These are phyloP conservation scores for Quercus lobata DNA, from an alignment of 331 rosid species.

Conservation along the genomic window DNA sequence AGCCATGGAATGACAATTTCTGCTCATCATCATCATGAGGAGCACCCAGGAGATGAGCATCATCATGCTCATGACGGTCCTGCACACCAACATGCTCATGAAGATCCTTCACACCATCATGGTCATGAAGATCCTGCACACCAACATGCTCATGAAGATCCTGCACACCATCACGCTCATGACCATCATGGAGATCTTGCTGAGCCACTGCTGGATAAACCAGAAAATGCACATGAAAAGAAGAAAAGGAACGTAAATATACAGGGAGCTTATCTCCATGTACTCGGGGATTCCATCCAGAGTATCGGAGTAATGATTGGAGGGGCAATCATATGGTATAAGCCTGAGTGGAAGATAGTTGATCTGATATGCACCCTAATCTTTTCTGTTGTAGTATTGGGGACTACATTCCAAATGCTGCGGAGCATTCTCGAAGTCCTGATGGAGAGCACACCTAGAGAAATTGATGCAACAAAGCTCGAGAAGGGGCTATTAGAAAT, in stretches of 20 bases:
- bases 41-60: conserved; percentile 26
- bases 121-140: conserved; percentile 27
- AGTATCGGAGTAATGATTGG: conserved; percentile 84
- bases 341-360: conserved; percentile 62
- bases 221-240: conserved; percentile 24
- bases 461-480: conserved; percentile 66
- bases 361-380: conserved; percentile 67
- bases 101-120: conserved; percentile 11
- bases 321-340: conserved; percentile 69
- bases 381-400: conserved; percentile 61
- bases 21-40: conserved; percentile 27
- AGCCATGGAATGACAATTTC: conserved; percentile 36
- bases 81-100: conserved; percentile 13
- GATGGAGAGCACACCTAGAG: conserved; percentile 82
- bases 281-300: conserved; percentile 69
- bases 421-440: conserved; percentile 65
- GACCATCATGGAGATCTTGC: conserved; percentile 12
- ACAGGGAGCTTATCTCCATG: conserved; percentile 79
- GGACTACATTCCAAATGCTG: conserved; percentile 64
- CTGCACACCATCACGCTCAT: background rate
- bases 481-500: conserved; percentile 57
- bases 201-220: conserved; percentile 44
- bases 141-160: conserved; percentile 8
- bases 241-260: conserved; percentile 57
- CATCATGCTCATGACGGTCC: conserved; percentile 30